Conservation (phyloP, 2,329 filamentous ascomycete species). For the Alternaria incomplexa region DNA sequence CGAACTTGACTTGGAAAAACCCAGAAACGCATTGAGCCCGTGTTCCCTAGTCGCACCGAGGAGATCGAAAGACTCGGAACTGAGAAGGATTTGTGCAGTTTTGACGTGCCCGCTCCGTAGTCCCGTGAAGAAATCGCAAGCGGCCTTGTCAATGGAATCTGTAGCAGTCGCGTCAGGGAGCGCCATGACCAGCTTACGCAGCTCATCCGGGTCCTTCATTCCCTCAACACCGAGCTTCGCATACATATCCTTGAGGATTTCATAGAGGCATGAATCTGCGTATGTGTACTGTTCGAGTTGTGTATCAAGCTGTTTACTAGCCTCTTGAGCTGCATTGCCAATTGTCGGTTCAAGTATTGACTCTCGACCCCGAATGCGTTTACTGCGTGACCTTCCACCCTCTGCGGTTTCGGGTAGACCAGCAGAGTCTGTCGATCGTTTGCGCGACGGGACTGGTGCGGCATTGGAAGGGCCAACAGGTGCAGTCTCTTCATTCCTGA, state of each 20-base stretch:
- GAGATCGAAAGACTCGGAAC: slow-evolving; percentile 57
- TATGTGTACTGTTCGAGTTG: slow-evolving; percentile 60
- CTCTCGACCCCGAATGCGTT: slow-evolving; percentile 66
- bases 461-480: slow-evolving; percentile 33
- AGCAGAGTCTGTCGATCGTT: slow-evolving; percentile 66
- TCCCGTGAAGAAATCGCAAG: slow-evolving; percentile 51
- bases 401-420: slow-evolving; percentile 64
- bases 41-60: slow-evolving; percentile 57
- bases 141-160: slow-evolving; percentile 40
- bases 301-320: slow-evolving; percentile 61
- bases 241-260: slow-evolving; percentile 60
- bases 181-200: slow-evolving; percentile 38
- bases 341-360: slow-evolving; percentile 56
- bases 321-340: slow-evolving; percentile 59
- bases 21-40: slow-evolving; percentile 62
- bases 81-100: slow-evolving; percentile 56
- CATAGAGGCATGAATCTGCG: slow-evolving; percentile 65
- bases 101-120: slow-evolving; percentile 46
- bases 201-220: slow-evolving; percentile 51
- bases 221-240: slow-evolving; percentile 58
- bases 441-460: slow-evolving; percentile 56
- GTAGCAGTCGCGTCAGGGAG: slow-evolving; percentile 12
- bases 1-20: slow-evolving; percentile 58
- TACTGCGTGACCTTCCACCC: slow-evolving; percentile 64
- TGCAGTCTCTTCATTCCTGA: slow-evolving; percentile 24